phyloP scores from a whole-genome alignment of 306 rosid genomes.

The Crataegus laevigata region DNA sequence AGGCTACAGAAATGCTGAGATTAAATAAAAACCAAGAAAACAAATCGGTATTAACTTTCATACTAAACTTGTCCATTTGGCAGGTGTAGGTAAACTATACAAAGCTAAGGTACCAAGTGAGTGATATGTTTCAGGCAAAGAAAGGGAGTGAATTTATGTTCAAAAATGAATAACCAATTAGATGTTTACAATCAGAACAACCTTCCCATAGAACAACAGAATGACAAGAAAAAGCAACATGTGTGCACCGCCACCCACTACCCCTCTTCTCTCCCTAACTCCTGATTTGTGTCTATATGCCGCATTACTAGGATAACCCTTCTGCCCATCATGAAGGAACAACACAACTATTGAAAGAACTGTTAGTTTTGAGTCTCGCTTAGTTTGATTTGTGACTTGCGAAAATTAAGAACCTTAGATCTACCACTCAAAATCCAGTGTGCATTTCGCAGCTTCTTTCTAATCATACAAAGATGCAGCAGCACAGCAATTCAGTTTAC shows the following conservation, averaged over 20 bases:
- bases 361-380: background rate
- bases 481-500: background rate
- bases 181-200: background rate
- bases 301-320: background rate
- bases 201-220: background rate
- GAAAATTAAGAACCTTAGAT: background rate
- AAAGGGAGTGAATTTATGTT: background rate
- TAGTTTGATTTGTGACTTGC: background rate
- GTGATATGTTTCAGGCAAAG: background rate
- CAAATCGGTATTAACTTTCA: background rate
- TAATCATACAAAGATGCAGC: background rate
- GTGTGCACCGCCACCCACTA: no score
- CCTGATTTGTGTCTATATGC: background rate
- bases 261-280: background rate
- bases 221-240: background rate
- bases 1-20: background rate
- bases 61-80: background rate
- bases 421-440: background rate
- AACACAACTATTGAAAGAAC: background rate
- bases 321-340: background rate
- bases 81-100: background rate
- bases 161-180: background rate
- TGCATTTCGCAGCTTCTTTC: background rate
- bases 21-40: background rate
- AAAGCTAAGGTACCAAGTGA: background rate